Percentiles rank a stretch among this genome's conserved stretches.
phyloP scores from a whole-genome alignment of 345 rosid species.

The Trapa bicornis region DNA sequence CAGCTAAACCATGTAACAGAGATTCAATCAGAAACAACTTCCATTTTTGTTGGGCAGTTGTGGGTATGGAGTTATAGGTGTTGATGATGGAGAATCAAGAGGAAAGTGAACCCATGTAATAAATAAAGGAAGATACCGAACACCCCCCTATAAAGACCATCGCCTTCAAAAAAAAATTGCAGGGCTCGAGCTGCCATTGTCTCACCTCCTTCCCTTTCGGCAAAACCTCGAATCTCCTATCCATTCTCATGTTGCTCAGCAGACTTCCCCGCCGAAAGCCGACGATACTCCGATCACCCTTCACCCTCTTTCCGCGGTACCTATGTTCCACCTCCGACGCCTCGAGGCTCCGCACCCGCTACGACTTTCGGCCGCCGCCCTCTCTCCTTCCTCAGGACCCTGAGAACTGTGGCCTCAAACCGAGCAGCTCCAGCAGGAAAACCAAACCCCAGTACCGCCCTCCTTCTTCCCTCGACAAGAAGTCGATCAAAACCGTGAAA shows the following conservation, averaged over 20 bases:
- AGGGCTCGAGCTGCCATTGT: neutral
- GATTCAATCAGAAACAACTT: too few species aligned
- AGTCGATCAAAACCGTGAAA: conserved; percentile 23
- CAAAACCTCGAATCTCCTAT: neutral
- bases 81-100: too few species aligned
- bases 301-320: conserved; percentile 18
- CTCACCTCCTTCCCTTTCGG: neutral
- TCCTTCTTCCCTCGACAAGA: conserved; percentile 64
- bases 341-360: conserved; percentile 66
- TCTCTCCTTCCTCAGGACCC: conserved; percentile 26
- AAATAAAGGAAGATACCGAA: too few species aligned
- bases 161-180: neutral
- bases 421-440: conserved; percentile 15
- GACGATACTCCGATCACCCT: conserved; percentile 5
- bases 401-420: conserved; percentile 10
- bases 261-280: conserved; percentile 46
- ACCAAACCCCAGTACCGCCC: conserved; percentile 74
- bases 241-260: conserved; percentile 13
- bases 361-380: conserved; percentile 59
- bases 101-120: too few species aligned
- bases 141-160: neutral
- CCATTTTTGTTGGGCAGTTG: too few species aligned
- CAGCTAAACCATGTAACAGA: too few species aligned
- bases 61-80: too few species aligned
- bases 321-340: conserved; percentile 21